These are phyloP conservation scores for Clarireedia monteithiana DNA, from an alignment of 2,329 filamentous ascomycete species.

Conservation along the genomic window DNA sequence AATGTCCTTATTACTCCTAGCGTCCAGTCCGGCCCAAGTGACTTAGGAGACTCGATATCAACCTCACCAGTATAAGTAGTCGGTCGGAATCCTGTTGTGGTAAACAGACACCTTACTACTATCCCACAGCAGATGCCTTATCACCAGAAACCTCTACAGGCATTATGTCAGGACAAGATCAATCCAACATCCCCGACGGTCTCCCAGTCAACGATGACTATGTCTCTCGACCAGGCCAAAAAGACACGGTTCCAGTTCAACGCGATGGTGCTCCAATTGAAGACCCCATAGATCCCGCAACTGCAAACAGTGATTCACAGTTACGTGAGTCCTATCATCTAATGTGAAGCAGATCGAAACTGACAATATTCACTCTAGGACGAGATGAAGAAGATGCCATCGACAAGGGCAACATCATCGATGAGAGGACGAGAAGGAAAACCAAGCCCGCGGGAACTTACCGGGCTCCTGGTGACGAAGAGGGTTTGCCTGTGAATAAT, in stretches of 20 bases:
- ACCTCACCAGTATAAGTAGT: not conserved
- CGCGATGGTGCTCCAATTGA: slow-evolving; percentile 3
- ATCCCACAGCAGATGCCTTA: not conserved
- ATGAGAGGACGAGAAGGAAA: not conserved
- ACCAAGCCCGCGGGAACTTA: slow-evolving; percentile 14
- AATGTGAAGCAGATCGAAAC: not conserved
- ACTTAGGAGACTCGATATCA: not conserved
- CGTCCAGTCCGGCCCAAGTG: not conserved
- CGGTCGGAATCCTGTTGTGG: no score
- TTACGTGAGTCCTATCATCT: not conserved
- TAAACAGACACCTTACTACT: not conserved
- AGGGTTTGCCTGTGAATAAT: slow-evolving; percentile 19
- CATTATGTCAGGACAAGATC: not conserved
- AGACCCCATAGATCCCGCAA: not conserved
- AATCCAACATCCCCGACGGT: slow-evolving; percentile 1
- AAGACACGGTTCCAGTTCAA: not conserved
- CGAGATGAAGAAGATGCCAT: slow-evolving; percentile 3
- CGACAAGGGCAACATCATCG: not conserved
- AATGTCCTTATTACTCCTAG: not conserved
- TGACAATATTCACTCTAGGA: not conserved
- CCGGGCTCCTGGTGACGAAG: slow-evolving; percentile 24
- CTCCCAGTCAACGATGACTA: not conserved
- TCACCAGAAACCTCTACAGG: not conserved
- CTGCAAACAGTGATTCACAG: not conserved
- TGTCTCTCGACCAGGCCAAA: not conserved